A percentile compares a stretch with the other conserved stretches of the same genome.
Conservation (phyloP, 345 rosid species). For the Eucalyptus paniculata region DNA sequence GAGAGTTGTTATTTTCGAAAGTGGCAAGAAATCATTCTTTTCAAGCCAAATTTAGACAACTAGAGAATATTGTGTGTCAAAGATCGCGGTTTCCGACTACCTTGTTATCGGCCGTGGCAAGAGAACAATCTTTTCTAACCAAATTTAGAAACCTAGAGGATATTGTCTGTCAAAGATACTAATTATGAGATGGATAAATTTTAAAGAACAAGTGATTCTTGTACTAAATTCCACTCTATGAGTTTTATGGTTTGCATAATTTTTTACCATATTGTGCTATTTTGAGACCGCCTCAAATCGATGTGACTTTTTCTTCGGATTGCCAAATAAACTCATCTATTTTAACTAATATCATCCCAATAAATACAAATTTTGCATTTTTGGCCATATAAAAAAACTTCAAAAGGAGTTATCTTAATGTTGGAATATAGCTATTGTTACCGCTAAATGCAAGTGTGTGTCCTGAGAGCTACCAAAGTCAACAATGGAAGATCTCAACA, state of each 20-base stretch:
- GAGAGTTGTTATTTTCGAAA: neutral
- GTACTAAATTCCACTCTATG: no score
- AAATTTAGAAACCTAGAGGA: neutral
- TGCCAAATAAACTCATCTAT: neutral
- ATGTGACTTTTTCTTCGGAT: neutral
- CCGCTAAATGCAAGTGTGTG: neutral
- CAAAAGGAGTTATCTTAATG: neutral
- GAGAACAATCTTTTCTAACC: neutral
- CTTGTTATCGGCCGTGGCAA: neutral
- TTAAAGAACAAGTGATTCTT: no score
- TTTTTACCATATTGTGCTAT: no score
- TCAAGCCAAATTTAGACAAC: neutral
- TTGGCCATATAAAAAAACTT: neutral
- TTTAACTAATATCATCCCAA: neutral
- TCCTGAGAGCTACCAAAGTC: neutral
- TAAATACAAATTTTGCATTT: no score
- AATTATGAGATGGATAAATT: neutral
- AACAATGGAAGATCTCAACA: neutral
- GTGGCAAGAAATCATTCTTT: neutral
- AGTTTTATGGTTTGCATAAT: no score
- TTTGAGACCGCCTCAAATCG: neutral
- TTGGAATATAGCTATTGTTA: neutral
- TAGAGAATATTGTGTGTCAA: neutral
- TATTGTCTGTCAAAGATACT: neutral
- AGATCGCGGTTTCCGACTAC: neutral